Percentiles rank a stretch among this genome's conserved stretches.
Conservation (phyloP, 306 rosid species). For the Corylus heterophylla region DNA sequence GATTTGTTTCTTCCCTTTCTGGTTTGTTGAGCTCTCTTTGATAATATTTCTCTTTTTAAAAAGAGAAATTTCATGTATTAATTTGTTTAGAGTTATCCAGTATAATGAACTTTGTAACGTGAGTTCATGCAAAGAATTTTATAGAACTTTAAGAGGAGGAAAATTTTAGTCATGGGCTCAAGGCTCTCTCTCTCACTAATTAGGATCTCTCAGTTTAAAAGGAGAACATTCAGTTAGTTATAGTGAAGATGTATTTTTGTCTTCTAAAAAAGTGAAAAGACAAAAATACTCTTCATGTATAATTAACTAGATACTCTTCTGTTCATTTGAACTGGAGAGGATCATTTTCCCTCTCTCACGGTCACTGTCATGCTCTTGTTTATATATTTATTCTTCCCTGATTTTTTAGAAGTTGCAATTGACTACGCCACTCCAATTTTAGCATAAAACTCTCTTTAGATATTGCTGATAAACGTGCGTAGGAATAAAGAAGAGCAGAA, state of each 20-base stretch:
- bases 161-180: background rate
- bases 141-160: background rate
- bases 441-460: background rate
- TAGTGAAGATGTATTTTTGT: too few relatives aligned
- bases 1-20: conserved; percentile 27
- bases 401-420: background rate
- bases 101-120: background rate
- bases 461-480: background rate
- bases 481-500: background rate
- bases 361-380: too few relatives aligned
- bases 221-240: too few relatives aligned
- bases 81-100: conserved; percentile 1
- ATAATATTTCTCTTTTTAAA: conserved; percentile 19
- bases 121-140: background rate
- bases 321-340: too few relatives aligned
- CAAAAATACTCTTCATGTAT: too few relatives aligned
- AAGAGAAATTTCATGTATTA: background rate
- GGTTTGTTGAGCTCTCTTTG: conserved; percentile 37
- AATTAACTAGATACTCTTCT: too few relatives aligned
- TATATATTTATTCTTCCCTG: too few relatives aligned
- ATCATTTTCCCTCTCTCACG: too few relatives aligned
- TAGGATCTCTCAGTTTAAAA: too few relatives aligned
- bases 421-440: background rate
- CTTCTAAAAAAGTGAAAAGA: too few relatives aligned
- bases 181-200: too few relatives aligned